Evolutionary conservation across 257 asterid genomes (phyloP).

Genomic region (Lithospermum erythrorhizon): DNA sequence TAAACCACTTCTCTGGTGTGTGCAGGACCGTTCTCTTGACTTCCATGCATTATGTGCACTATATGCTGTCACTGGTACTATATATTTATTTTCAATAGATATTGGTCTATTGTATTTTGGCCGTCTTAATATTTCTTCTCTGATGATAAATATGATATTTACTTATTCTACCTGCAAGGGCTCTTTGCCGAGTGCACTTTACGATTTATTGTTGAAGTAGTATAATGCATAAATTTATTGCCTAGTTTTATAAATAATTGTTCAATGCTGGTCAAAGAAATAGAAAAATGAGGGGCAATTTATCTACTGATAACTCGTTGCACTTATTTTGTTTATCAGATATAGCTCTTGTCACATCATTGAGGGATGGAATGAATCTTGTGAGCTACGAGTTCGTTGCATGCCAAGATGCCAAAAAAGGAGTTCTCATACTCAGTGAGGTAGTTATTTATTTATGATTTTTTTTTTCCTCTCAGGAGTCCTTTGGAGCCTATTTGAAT

Average conservation of each 20-base stretch:
- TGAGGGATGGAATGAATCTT: conserved; percentile 95
- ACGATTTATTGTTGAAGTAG: too few species aligned
- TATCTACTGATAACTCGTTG: not conserved
- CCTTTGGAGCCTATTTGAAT: not conserved
- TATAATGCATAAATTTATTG: too few species aligned
- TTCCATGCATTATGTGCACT: conserved; percentile 66
- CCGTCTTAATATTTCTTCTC: too few species aligned
- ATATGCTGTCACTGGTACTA: conserved; percentile 84
- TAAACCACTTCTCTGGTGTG: conserved; percentile 9
- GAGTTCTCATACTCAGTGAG: conserved; percentile 92
- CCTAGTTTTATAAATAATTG: not conserved
- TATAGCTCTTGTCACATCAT: conserved; percentile 83
- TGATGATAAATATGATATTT: too few species aligned
- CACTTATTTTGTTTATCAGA: conserved; percentile 28
- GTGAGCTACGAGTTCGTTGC: conserved; percentile 96
- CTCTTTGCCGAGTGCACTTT: too few species aligned
- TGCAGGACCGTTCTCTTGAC: conserved; percentile 83
- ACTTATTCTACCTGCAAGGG: not conserved
- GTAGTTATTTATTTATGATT: conserved; percentile 19
- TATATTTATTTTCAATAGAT: conserved; percentile 6
- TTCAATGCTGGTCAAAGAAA: not conserved
- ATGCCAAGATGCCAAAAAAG: conserved; percentile 84
- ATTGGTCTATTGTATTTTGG: not conserved
- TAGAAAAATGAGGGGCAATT: not conserved
- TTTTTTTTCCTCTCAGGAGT: not conserved